A percentile compares a stretch with the other conserved stretches of the same genome.
These are phyloP conservation scores for Hemileccinum impolitum DNA, from an alignment of 768 basidiomycete species.

Conservation along the genomic window DNA sequence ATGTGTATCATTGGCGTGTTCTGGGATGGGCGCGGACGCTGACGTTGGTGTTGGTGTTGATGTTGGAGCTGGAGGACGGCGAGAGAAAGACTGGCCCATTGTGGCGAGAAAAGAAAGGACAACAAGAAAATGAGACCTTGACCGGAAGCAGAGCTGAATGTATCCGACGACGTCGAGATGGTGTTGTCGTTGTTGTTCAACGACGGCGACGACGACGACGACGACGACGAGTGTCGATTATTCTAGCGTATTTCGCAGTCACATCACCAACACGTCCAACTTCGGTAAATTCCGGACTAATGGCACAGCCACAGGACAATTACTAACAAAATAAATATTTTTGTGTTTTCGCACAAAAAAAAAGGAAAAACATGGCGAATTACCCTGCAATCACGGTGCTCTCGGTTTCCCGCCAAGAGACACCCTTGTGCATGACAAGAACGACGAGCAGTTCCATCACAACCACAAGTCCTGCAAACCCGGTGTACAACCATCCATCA, in stretches of 20 bases:
- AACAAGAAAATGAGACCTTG: not conserved
- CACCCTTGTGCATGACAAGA: constrained; percentile 59
- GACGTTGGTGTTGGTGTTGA: constrained; percentile 6
- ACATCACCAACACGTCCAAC: constrained; percentile 21
- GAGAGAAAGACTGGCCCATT: constrained; percentile 34
- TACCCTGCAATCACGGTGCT: not conserved
- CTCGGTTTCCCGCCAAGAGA: constrained; percentile 51
- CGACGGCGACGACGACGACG: constrained; percentile 8
- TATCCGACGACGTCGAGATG: constrained; percentile 4
- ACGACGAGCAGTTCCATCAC: constrained; percentile 53
- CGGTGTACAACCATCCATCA: constrained; percentile 77
- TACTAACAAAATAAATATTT: constrained; percentile 8
- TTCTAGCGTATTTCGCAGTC: constrained; percentile 25
- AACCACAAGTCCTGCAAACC: constrained; percentile 55
- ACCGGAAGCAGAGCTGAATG: not conserved
- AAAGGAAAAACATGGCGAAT: not conserved
- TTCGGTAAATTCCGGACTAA: constrained; percentile 18
- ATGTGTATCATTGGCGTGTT: not conserved
- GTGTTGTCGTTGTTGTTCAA: constrained; percentile 6
- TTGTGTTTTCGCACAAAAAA: not conserved
- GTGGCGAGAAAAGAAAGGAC: constrained; percentile 3
- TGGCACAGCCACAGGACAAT: constrained; percentile 18
- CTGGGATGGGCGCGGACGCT: constrained; percentile 10
- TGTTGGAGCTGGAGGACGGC: constrained; percentile 13
- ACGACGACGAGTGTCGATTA: constrained; percentile 16